Conservation (phyloP, 1,139 yeast species). For the Yamadazyma spencermartinsiae region DNA sequence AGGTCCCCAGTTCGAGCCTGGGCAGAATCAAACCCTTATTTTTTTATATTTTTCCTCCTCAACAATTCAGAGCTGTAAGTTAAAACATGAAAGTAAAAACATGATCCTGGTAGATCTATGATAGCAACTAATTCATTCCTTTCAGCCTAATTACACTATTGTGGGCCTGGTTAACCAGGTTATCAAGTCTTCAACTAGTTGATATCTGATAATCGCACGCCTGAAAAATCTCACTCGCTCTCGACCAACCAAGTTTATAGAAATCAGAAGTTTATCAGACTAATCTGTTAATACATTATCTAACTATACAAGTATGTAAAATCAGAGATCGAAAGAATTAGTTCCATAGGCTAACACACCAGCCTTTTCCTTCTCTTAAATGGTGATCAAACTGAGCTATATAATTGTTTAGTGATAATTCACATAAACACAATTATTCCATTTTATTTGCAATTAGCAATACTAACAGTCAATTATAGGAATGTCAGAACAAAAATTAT, state of each 20-base stretch:
- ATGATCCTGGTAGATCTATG: too few species aligned
- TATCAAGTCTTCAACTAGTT: too few species aligned
- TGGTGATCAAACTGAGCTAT: not conserved
- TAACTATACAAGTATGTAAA: not conserved
- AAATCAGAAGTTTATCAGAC: not conserved
- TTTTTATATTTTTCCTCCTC: slow-evolving; percentile 15
- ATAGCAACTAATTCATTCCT: too few species aligned
- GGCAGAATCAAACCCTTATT: slow-evolving; percentile 95
- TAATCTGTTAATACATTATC: not conserved
- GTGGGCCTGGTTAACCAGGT: too few species aligned
- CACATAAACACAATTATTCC: not conserved
- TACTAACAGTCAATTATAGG: slow-evolving; percentile 11
- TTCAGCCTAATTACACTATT: too few species aligned
- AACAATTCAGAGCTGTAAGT: too few species aligned
- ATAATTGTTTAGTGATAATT: not conserved
- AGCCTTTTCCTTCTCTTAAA: not conserved
- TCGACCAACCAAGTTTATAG: slow-evolving; percentile 14
- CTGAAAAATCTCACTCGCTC: slow-evolving; percentile 9
- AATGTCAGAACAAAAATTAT: slow-evolving; percentile 32
- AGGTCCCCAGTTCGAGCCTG: slow-evolving; percentile 99
- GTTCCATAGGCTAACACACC: slow-evolving; percentile 1
- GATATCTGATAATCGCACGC: not conserved
- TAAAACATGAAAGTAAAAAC: too few species aligned
- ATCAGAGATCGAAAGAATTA: not conserved
- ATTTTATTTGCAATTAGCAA: not conserved